Conservation (phyloP, 257 asterid genomes). For the Misopates orontium region DNA sequence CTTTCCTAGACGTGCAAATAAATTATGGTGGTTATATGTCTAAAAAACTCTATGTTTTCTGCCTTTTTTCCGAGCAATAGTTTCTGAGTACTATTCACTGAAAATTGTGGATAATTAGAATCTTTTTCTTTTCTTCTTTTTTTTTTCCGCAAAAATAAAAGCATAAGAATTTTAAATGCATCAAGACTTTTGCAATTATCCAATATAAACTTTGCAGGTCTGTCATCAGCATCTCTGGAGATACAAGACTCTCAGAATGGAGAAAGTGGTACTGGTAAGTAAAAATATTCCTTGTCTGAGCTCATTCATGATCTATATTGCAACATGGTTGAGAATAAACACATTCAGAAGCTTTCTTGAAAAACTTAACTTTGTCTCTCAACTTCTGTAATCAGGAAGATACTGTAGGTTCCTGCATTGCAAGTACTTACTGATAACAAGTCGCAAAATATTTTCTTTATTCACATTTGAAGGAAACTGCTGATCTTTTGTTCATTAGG, state of each 20-base stretch:
- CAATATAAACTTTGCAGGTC: constrained; percentile 51
- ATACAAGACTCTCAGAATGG: constrained; percentile 58
- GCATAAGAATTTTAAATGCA: not conserved
- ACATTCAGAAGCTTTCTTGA: constrained; percentile 2
- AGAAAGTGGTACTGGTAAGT: constrained; percentile 62
- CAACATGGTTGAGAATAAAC: constrained; percentile 15
- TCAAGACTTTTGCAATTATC: constrained; percentile 7
- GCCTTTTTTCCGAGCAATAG: constrained; percentile 9
- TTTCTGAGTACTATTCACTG: constrained; percentile 9
- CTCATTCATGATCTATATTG: constrained; percentile 10
- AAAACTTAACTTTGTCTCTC: not conserved
- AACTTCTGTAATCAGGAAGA: not conserved
- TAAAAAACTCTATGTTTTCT: not conserved
- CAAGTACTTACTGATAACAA: not conserved
- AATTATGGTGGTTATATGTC: not conserved
- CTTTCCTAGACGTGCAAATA: constrained; percentile 3
- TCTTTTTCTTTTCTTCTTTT: not conserved
- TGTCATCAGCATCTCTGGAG: constrained; percentile 87
- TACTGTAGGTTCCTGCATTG: not conserved
- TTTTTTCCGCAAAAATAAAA: not conserved
- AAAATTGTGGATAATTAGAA: not conserved
- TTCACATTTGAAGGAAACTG: constrained; percentile 1
- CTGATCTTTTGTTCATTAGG: not conserved
- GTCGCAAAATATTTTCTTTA: not conserved
- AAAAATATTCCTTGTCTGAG: constrained; percentile 1